Base-by-base conservation (phyloP, 1,139 yeast genomes). In the Casaregolazyma lundiana region DNA sequence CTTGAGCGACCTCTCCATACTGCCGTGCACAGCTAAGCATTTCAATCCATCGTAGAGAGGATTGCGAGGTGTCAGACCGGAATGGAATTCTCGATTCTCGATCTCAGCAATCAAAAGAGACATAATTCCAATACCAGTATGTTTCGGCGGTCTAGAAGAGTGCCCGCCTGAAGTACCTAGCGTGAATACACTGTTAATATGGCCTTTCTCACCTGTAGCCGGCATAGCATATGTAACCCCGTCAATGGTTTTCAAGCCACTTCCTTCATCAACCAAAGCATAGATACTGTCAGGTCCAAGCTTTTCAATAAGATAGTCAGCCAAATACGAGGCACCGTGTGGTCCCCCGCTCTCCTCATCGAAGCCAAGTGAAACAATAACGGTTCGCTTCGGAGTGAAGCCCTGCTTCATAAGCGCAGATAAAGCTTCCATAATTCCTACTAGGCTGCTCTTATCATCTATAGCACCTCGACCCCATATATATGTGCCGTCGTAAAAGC, bases 321-420 rank as follows among this genome's bases (percentile, higher is more conserved):
- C 70, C 34, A 81, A 66, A 13, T 57, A 49, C 1, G 52, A 52
- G 2, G 87, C 89, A 44, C 88, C 87, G 17, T 68, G 62, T n/a
- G 53, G 52, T 3, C 90, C 89, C 34, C 78, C 70, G 32, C 75
- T 72, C 63, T 84, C 94, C 64, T 84, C 94, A 60, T 84, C 92
- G 56, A 78, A 81, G 0, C 92, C 92, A 58, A 79, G 76, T 0
- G 83, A 78, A 3, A 80, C 62, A 9, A 29, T 29, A 4, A 29
- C 15, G 34, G 34, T 29, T 29, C 34, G 34, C 6, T 16, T 29
- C 4, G 87, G 85, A 38, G 57, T 52, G 59, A 71, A 78, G 0
- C 71, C 77, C 34, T 66, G 59, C 32, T 70, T 68, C 19, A 78
- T 56, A 30, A 80, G 61, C 46, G 69, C 64, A 57, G 81, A 87